Conservation (phyloP, 805 yeast genomes). For the Yamadazyma ubonensis region DNA sequence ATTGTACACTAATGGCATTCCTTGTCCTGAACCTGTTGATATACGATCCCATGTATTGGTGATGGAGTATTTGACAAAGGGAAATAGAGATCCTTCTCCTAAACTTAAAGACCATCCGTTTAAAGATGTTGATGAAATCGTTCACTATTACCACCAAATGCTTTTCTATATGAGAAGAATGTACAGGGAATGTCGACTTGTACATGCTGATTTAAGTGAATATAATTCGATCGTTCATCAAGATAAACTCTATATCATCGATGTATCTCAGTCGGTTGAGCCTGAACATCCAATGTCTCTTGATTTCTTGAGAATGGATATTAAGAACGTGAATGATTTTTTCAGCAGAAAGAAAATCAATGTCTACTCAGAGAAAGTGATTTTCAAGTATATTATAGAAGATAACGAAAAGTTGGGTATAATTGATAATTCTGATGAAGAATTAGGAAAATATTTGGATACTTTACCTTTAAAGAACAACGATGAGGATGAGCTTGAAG, state of each 20-base stretch:
- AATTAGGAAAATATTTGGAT: slow-evolving; percentile 42
- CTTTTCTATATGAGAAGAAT: slow-evolving; percentile 80
- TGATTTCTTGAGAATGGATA: slow-evolving; percentile 95
- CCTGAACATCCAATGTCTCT: slow-evolving; percentile 97
- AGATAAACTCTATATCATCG: slow-evolving; percentile 78
- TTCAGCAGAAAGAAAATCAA: slow-evolving; percentile 70
- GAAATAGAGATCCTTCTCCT: slow-evolving; percentile 90
- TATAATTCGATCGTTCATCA: slow-evolving; percentile 88
- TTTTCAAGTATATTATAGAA: slow-evolving; percentile 75
- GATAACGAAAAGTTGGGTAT: slow-evolving; percentile 37
- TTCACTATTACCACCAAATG: slow-evolving; percentile 71
- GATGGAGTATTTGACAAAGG: slow-evolving; percentile 83
- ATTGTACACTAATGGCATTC: slow-evolving; percentile 72
- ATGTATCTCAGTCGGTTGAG: slow-evolving; percentile 96
- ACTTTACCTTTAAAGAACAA: slow-evolving; percentile 58
- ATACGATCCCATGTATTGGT: slow-evolving; percentile 86
- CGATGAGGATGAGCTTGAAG: slow-evolving; percentile 60
- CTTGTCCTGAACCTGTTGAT: slow-evolving; percentile 92
- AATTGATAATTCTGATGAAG: slow-evolving; percentile 40
- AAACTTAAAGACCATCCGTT: slow-evolving; percentile 81
- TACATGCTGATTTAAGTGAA: slow-evolving; percentile 96
- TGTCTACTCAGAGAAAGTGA: slow-evolving; percentile 75
- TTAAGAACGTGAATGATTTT: slow-evolving; percentile 89
- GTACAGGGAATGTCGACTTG: slow-evolving; percentile 84
- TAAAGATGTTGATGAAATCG: slow-evolving; percentile 62